Evolutionary conservation across 495 filamentous ascomycete genomes (phyloP), one percentile per base, ranked within the genome.

Genomic region (Tuber umbilicatum): DNA sequence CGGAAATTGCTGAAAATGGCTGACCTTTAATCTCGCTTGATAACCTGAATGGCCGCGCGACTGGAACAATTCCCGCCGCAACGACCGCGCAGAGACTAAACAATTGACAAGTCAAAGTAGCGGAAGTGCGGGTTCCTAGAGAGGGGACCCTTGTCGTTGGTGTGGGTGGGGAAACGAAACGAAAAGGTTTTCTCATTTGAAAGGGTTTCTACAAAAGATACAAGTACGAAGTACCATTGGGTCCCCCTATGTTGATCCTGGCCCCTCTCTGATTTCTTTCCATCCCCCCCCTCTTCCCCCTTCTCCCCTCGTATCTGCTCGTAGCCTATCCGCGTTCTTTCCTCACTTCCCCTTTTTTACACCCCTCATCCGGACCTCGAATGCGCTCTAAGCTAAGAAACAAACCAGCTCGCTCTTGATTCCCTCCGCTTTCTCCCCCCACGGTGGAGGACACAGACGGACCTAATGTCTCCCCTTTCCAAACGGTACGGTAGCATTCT

Each of bases 221-320:
- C 55, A 64, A 35, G 55, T 35, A 64, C 55, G 55, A 35, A 64
- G 55, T 64, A 64, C 55, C 55, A 64, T 64, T 64, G 55, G 55
- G 27, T 64, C 55, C 55, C 55, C 27, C 55, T 64, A 19, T 64
- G 55, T 64, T 64, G 55, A 64, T 31, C 55, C 55, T 64, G 27
- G 55, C 31, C 31, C 31, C 31, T 64, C 55, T 64, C 27, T 64
- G 27, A 64, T 27, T 64, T 64, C 55, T 16, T 35, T 27, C 5
- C 47, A 55, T 55, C 47, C 55, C 27, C 9, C 23, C 47, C 47
- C 47, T 1, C 47, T 6, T 7, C 47, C 23, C 23, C n/a, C 55
- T 12, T 64, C 5, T 27, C 27, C 55, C 55, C 55, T 64, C 55
- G 55, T 64, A 64, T 64, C 55, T 64, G 27, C 55, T 64, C 12